These are phyloP conservation scores for Aspergillus nidulans DNA, from an alignment of 495 filamentous ascomycete species.

Conservation along the genomic window DNA sequence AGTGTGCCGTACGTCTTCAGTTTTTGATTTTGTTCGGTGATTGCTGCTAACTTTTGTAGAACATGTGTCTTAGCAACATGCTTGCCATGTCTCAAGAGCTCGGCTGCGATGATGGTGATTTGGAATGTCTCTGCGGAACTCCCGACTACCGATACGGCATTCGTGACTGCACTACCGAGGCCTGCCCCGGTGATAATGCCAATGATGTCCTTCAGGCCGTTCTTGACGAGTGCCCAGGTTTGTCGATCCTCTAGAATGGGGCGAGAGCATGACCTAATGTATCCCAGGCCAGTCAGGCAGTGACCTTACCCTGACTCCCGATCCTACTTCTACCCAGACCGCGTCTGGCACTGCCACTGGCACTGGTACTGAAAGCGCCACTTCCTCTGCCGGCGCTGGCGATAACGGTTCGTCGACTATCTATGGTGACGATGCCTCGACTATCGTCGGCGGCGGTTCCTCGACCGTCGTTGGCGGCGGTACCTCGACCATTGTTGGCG, in stretches of 20 bases:
- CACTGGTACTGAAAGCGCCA: slow-evolving; percentile 22
- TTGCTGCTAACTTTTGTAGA: slow-evolving; percentile 36
- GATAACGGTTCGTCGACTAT: slow-evolving; percentile 1
- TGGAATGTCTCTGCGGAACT: slow-evolving; percentile 66
- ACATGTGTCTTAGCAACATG: slow-evolving; percentile 73
- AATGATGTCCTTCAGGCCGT: slow-evolving; percentile 34
- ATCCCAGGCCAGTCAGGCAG: slow-evolving; percentile 11
- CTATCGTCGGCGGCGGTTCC: neutral
- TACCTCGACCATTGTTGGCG: slow-evolving; percentile 2
- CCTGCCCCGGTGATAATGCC: slow-evolving; percentile 52
- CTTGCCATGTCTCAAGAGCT: slow-evolving; percentile 53
- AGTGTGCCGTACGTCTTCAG: slow-evolving; percentile 35
- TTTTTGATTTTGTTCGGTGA: neutral
- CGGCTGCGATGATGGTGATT: slow-evolving; percentile 54
- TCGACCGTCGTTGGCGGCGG: neutral
- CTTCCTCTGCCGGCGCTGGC: slow-evolving; percentile 20
- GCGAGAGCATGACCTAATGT: neutral
- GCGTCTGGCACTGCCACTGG: slow-evolving; percentile 18
- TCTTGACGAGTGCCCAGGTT: slow-evolving; percentile 31
- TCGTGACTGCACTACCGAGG: slow-evolving; percentile 69
- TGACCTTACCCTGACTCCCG: slow-evolving; percentile 18
- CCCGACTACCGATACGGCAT: slow-evolving; percentile 68
- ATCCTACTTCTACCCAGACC: slow-evolving; percentile 14
- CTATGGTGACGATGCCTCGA: slow-evolving; percentile 3
- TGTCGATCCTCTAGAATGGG: neutral